Percentiles rank a stretch among this genome's conserved stretches.
These are phyloP conservation scores for Cytospora leucostoma DNA, from an alignment of 2,329 filamentous ascomycete species.

Conservation along the genomic window DNA sequence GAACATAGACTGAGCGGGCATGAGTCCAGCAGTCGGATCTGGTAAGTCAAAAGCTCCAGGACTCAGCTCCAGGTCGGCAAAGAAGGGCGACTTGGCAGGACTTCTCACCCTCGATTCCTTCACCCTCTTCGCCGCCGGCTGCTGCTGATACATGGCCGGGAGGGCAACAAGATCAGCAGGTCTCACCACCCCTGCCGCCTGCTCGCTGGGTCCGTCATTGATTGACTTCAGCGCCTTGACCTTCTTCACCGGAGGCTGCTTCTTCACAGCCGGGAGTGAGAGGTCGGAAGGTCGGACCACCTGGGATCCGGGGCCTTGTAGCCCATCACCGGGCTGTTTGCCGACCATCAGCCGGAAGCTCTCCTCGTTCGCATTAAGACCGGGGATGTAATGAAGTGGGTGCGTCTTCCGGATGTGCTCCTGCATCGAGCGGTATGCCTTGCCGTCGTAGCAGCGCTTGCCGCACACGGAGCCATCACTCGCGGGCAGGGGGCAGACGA, in stretches of 20 bases:
- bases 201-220: constrained; percentile 48
- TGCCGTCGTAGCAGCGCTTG: constrained; percentile 22
- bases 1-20: constrained; percentile 9
- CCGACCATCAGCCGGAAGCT: constrained; percentile 97
- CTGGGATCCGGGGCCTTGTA: not conserved
- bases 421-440: constrained; percentile 89
- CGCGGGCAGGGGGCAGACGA: constrained; percentile 21
- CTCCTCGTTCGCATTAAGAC: constrained; percentile 96
- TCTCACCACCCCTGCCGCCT: constrained; percentile 3
- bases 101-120: constrained; percentile 8
- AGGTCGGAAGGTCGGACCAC: not conserved
- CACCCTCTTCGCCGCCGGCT: constrained; percentile 5
- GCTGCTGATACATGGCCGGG: not conserved
- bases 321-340: constrained; percentile 63
- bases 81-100: constrained; percentile 15
- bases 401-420: constrained; percentile 98
- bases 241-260: not conserved
- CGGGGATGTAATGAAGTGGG: constrained; percentile 94
- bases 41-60: not conserved
- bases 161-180: constrained; percentile 9
- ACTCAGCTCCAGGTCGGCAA: constrained; percentile 7
- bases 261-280: not conserved
- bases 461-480: constrained; percentile 19
- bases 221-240: constrained; percentile 51
- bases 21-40: not conserved